Percentiles rank a stretch among this genome's conserved stretches.
Conservation (phyloP, 2,329 filamentous ascomycete species). For the Periconia sp. region DNA sequence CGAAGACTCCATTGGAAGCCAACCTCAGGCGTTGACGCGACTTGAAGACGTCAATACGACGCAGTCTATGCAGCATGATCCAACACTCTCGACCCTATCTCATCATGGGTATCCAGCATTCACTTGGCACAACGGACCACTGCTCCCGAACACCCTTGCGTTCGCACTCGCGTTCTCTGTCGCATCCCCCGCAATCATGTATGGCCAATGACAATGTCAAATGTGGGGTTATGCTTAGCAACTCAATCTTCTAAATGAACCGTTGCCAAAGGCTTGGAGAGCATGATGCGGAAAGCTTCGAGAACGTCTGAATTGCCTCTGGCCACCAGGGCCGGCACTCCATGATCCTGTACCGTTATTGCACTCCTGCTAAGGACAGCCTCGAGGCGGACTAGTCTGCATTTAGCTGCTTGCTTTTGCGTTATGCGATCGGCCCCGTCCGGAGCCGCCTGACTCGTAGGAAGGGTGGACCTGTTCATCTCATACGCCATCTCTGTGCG, state of each 20-base stretch:
- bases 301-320: slow-evolving; percentile 27
- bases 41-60: no score
- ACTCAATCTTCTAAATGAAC: slow-evolving; percentile 17
- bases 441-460: slow-evolving; percentile 27
- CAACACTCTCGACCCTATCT: background rate
- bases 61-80: no score
- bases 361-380: slow-evolving; percentile 20
- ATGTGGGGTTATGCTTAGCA: slow-evolving; percentile 26
- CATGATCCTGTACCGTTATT: slow-evolving; percentile 31
- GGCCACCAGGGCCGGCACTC: slow-evolving; percentile 33
- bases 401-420: slow-evolving; percentile 16
- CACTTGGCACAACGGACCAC: slow-evolving; percentile 16
- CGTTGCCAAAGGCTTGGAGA: slow-evolving; percentile 15
- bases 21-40: no score
- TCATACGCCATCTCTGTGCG: slow-evolving; percentile 19
- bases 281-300: slow-evolving; percentile 34
- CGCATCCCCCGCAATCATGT: slow-evolving; percentile 25
- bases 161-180: slow-evolving; percentile 5
- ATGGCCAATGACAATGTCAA: slow-evolving; percentile 16
- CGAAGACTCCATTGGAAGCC: no score
- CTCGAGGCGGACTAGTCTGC: slow-evolving; percentile 12
- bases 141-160: slow-evolving; percentile 23
- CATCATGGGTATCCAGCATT: slow-evolving; percentile 3
- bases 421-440: slow-evolving; percentile 23
- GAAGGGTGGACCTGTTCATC: slow-evolving; percentile 19